These are phyloP conservation scores for Debaryomyces fabryi DNA, from an alignment of 1,139 yeast species.

Conservation along the genomic window DNA sequence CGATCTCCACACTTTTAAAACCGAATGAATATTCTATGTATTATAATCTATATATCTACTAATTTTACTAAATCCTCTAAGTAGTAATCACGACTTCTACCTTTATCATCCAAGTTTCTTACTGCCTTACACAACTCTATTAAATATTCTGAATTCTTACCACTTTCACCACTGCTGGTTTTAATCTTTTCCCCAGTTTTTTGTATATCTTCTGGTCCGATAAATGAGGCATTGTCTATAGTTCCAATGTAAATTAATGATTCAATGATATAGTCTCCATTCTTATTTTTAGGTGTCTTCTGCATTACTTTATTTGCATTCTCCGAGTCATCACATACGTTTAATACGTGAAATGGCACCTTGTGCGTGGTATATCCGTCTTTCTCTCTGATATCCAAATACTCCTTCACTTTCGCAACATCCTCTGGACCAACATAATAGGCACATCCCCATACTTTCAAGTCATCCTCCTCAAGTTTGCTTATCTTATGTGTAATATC, in stretches of 20 bases:
- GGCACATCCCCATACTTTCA: slow-evolving; percentile 79
- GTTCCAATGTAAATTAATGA: slow-evolving; percentile 85
- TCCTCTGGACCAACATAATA: slow-evolving; percentile 73
- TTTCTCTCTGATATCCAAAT: slow-evolving; percentile 81
- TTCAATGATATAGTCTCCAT: slow-evolving; percentile 46
- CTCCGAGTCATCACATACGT: slow-evolving; percentile 27
- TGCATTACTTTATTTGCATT: slow-evolving; percentile 14
- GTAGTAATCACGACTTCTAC: slow-evolving; percentile 35
- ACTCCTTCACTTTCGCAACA: slow-evolving; percentile 62
- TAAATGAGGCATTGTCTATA: slow-evolving; percentile 74
- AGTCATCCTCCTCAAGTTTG: slow-evolving; percentile 43
- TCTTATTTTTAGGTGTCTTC: slow-evolving; percentile 24
- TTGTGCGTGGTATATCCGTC: slow-evolving; percentile 79
- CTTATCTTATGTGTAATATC: slow-evolving; percentile 18
- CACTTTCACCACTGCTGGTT: slow-evolving; percentile 73
- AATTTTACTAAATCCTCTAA: slow-evolving; percentile 35
- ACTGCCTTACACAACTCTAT: slow-evolving; percentile 56
- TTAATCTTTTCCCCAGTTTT: slow-evolving; percentile 65
- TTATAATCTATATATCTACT: slow-evolving; percentile 3
- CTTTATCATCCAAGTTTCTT: slow-evolving; percentile 43
- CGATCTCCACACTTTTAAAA: slow-evolving; percentile 4
- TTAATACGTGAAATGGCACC: slow-evolving; percentile 62
- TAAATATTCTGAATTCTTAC: slow-evolving; percentile 75
- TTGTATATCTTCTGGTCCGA: slow-evolving; percentile 71
- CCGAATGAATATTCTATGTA: not conserved